phyloP scores from a whole-genome alignment of 202 grass and related monocot genomes.

The Digitaria exilis region DNA sequence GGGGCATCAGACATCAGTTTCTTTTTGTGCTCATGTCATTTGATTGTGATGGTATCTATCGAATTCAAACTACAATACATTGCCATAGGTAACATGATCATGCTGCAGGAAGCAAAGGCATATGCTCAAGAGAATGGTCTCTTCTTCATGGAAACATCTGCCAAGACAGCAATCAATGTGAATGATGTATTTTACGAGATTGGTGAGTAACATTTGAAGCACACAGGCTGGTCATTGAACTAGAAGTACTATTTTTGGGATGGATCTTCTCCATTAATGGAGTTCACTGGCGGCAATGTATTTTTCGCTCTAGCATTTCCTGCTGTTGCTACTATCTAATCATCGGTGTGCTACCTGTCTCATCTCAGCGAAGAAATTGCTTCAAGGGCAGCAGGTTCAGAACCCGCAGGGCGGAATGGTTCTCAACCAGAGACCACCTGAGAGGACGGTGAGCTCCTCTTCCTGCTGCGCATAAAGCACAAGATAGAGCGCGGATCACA shows the following conservation, averaged over 20 bases:
- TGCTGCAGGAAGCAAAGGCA: conserved; percentile 68
- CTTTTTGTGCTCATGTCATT: background rate
- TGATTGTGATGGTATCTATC: background rate
- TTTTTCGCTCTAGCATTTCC: background rate
- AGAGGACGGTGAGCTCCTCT: conserved; percentile 63
- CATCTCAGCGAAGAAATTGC: conserved; percentile 78
- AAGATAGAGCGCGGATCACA: background rate
- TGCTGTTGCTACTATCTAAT: background rate
- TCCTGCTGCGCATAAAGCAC: conserved; percentile 72
- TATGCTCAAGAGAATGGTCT: conserved; percentile 89
- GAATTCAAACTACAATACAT: background rate
- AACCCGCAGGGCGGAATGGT: conserved; percentile 68
- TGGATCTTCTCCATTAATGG: background rate
- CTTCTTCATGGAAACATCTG: conserved; percentile 94
- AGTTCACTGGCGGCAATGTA: background rate
- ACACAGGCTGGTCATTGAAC: background rate
- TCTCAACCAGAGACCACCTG: conserved; percentile 61
- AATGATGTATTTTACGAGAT: conserved; percentile 94
- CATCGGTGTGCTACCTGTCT: background rate
- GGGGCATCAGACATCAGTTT: background rate
- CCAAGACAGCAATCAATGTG: conserved; percentile 89
- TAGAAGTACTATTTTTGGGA: background rate
- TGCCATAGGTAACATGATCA: background rate
- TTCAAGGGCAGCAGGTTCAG: conserved; percentile 62
- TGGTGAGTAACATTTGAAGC: conserved; percentile 47